A percentile compares a stretch with the other conserved stretches of the same genome.
These are phyloP conservation scores for Zarea fungicola DNA, from an alignment of 2,329 filamentous ascomycete genomes.

Conservation along the genomic window DNA sequence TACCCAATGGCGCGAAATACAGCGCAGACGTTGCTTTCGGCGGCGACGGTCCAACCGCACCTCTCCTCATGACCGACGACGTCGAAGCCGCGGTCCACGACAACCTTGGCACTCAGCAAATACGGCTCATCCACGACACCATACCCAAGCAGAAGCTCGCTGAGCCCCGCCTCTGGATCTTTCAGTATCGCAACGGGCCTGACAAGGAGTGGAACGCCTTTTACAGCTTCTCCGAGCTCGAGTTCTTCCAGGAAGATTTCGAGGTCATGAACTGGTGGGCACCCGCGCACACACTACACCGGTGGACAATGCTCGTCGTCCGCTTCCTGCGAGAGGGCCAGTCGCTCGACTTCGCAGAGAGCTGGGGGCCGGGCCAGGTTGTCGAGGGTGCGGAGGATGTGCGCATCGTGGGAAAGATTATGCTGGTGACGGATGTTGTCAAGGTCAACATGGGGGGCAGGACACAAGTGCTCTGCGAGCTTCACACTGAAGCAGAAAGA, in stretches of 20 bases:
- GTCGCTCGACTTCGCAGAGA: not conserved
- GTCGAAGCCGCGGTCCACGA: constrained; percentile 30
- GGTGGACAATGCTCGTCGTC: constrained; percentile 13
- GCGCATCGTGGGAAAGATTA: constrained; percentile 43
- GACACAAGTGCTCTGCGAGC: constrained; percentile 38
- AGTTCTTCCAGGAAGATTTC: constrained; percentile 40
- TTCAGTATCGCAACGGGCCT: constrained; percentile 48
- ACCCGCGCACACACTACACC: constrained; percentile 10
- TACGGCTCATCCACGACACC: constrained; percentile 46
- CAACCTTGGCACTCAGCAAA: constrained; percentile 50
- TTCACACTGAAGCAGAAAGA: constrained; percentile 41
- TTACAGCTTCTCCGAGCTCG: constrained; percentile 61
- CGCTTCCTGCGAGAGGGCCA: constrained; percentile 8
- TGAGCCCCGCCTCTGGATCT: constrained; percentile 54
- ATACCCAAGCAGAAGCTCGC: constrained; percentile 37
- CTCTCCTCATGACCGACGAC: constrained; percentile 45
- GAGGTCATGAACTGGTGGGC: constrained; percentile 18
- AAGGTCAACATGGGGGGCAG: constrained; percentile 46
- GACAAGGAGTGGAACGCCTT: constrained; percentile 52
- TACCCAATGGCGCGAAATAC: constrained; percentile 44
- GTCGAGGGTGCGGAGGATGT: constrained; percentile 22
- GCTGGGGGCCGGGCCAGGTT: not conserved
- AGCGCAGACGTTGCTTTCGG: constrained; percentile 62
- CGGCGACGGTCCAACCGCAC: constrained; percentile 53
- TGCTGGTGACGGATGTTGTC: constrained; percentile 42